Evolutionary conservation across 208 protist species (phyloP), one percentile per base, ranked within the genome.

Genomic region (Trypanosoma cruzi): DNA sequence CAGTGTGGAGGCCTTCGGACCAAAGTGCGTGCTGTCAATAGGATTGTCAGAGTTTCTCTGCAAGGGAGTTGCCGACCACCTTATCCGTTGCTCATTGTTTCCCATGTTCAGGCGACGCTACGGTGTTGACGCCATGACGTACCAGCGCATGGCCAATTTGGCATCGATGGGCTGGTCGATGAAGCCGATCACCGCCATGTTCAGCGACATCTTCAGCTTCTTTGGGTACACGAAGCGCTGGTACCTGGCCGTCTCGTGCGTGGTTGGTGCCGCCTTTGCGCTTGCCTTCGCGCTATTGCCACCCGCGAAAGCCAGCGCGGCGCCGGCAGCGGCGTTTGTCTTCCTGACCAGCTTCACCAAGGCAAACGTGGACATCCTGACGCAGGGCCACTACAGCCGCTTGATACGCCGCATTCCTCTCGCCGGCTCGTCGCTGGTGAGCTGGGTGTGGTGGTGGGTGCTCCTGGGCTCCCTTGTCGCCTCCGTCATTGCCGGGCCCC

Each of bases 201-300:
- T 94, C 28, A 84, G 76, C 65, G 88, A 91, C 57, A 66, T 73
- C 61, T 85, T 91, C 56, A 70, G 81, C 31, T 76, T 90, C 60
- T 72, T 85, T 50, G 80, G 82, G 46, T 94, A 91, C 79, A 82
- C 80, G 22, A 94, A 88, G 83, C 80, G 85, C 48, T 94, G 83
- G 82, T 88, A 86, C 79, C 70, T 82, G 57, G 71, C 79, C 46
- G 22, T 73, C 6, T 90, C 85, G 1, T 82, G 77, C 40, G 64
- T 91, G 11, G 28, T 75, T 20, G 84, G 83, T 18, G 71, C 49
- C 7, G 76, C 13, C 54, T 72, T 87, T 49, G 80, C 78, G 24
- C 52, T 89, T 24, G 56, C 70, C 29, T 89, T 80, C 65, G 85
- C 8, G 32, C 56, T 84, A 1, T 70, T 89, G 7, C 85, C 88